phyloP scores from a whole-genome alignment of 495 filamentous ascomycete species.

The Pseudoneurospora amorphoporcata region DNA sequence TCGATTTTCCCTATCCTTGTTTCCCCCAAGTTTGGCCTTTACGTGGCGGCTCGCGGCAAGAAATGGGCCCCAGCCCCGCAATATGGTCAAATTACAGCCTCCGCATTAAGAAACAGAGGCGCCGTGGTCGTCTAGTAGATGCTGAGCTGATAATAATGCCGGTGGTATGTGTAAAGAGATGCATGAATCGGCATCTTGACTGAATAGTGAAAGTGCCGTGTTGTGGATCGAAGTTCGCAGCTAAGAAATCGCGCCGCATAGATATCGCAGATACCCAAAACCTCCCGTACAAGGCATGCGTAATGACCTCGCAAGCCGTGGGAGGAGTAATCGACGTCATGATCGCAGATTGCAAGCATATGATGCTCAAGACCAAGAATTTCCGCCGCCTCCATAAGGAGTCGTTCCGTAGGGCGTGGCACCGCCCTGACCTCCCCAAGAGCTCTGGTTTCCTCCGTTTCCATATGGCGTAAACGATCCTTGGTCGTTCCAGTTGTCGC shows the following conservation, averaged over 20 bases:
- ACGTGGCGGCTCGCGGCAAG: neutral
- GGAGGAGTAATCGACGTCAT: neutral
- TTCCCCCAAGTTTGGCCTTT: neutral
- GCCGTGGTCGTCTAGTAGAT: neutral
- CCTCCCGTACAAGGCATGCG: neutral
- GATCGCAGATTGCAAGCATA: neutral
- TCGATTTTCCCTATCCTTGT: neutral
- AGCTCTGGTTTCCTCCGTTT: constrained; percentile 45
- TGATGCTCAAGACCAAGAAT: constrained; percentile 16
- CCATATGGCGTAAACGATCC: constrained; percentile 72
- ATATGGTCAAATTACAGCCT: neutral
- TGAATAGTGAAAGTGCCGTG: neutral
- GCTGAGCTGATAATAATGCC: neutral
- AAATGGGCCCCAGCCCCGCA: neutral
- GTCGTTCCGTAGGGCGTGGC: constrained; percentile 50
- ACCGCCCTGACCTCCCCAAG: constrained; percentile 61
- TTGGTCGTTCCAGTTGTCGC: constrained; percentile 44
- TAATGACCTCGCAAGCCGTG: neutral
- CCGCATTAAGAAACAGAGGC: neutral
- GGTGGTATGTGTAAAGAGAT: neutral
- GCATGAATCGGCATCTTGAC: neutral
- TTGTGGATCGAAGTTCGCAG: neutral
- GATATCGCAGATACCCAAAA: neutral
- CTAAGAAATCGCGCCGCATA: neutral
- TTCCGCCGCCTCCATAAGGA: constrained; percentile 19